phyloP scores from a whole-genome alignment of 306 rosid species.

The Carpinus viminea region DNA sequence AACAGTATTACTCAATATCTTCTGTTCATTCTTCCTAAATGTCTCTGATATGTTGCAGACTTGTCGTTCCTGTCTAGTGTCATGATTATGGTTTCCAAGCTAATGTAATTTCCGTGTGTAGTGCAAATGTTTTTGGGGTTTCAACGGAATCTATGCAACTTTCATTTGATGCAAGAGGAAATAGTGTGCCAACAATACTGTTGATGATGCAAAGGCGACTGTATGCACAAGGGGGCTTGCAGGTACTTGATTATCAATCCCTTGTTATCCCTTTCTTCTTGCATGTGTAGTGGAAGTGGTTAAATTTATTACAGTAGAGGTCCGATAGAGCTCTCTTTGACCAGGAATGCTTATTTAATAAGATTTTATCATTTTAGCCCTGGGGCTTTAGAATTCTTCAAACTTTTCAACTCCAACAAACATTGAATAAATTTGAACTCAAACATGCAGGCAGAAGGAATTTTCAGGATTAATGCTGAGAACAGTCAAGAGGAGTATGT shows the following conservation, averaged over 20 bases:
- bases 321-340: slow-evolving; percentile 1
- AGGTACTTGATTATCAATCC: slow-evolving; percentile 52
- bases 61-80: slow-evolving; percentile 5
- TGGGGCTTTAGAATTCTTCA: slow-evolving; percentile 2
- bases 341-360: neutral
- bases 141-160: slow-evolving; percentile 99
- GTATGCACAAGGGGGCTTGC: slow-evolving; percentile 83
- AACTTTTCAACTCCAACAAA: slow-evolving; percentile 22
- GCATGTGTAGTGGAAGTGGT: slow-evolving; percentile 6
- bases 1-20: neutral
- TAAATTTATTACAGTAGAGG: slow-evolving; percentile 11
- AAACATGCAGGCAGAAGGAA: slow-evolving; percentile 87
- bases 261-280: slow-evolving; percentile 18
- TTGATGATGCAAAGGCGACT: slow-evolving; percentile 86
- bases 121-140: slow-evolving; percentile 93
- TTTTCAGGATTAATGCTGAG: slow-evolving; percentile 90
- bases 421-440: slow-evolving; percentile 30
- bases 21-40: neutral
- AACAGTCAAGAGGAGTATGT: slow-evolving; percentile 94
- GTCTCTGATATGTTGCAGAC: neutral
- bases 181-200: slow-evolving; percentile 91
- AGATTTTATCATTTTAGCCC: neutral
- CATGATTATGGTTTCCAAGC: slow-evolving; percentile 11
- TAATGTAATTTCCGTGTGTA: slow-evolving; percentile 39
- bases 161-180: slow-evolving; percentile 95